Conservation (phyloP, 306 rosid species). For the Rosa chinensis region DNA sequence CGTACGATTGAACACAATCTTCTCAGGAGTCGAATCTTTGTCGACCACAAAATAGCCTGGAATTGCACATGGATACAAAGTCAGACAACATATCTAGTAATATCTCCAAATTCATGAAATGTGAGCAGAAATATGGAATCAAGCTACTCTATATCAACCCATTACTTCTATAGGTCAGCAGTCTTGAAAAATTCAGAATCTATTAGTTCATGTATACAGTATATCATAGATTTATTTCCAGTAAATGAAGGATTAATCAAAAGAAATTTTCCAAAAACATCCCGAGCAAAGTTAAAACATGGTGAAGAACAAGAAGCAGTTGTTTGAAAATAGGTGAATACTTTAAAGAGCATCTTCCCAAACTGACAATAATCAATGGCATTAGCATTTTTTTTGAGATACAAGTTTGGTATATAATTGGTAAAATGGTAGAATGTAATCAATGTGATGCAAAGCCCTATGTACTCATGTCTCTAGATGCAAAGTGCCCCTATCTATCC, state of each 20-base stretch:
- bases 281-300: not conserved
- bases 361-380: not conserved
- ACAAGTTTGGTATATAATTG: not conserved
- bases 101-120: not conserved
- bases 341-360: not conserved
- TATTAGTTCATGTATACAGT: not conserved
- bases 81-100: not conserved
- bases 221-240: not conserved
- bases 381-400: not conserved
- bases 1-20: slow-evolving; percentile 79
- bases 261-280: not conserved
- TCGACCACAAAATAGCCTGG: slow-evolving; percentile 92
- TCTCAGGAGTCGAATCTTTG: slow-evolving; percentile 71
- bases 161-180: not conserved
- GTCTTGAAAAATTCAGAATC: not conserved
- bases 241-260: not conserved
- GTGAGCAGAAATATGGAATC: not conserved
- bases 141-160: not conserved
- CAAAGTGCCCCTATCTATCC: not conserved
- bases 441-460: not conserved
- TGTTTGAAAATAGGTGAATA: not conserved
- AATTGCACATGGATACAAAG: slow-evolving; percentile 19
- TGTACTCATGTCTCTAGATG: not conserved
- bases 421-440: not conserved
- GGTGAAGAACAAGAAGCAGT: not conserved